These are phyloP conservation scores for Pseudocercospora cruenta DNA, from an alignment of 2,329 filamentous ascomycete species.

Conservation along the genomic window DNA sequence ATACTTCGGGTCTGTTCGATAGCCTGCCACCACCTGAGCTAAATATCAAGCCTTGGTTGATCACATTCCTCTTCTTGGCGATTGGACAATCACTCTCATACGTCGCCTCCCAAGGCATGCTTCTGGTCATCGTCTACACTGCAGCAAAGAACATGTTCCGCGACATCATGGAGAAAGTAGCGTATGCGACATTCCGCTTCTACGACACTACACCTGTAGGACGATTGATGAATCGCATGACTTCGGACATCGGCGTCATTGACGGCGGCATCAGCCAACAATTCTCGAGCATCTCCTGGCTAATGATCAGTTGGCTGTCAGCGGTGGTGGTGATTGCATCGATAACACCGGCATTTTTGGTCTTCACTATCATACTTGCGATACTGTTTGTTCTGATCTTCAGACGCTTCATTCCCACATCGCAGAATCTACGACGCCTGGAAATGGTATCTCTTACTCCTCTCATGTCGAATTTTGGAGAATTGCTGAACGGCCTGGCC, in stretches of 20 bases:
- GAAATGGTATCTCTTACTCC: slow-evolving; percentile 90
- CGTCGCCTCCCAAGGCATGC: slow-evolving; percentile 65
- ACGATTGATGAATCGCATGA: slow-evolving; percentile 87
- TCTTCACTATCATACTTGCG: slow-evolving; percentile 71
- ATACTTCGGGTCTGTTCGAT: slow-evolving; percentile 45
- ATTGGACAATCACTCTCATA: slow-evolving; percentile 62
- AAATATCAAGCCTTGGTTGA: slow-evolving; percentile 74
- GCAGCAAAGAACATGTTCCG: slow-evolving; percentile 77
- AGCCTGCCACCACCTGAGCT: slow-evolving; percentile 67
- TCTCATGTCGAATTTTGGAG: slow-evolving; percentile 89
- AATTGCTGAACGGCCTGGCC: slow-evolving; percentile 79
- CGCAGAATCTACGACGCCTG: slow-evolving; percentile 78
- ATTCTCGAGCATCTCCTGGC: slow-evolving; percentile 71
- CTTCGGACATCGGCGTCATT: slow-evolving; percentile 85
- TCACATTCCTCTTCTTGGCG: slow-evolving; percentile 70
- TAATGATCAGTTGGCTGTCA: slow-evolving; percentile 70
- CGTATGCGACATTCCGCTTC: slow-evolving; percentile 82
- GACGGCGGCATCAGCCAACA: slow-evolving; percentile 82
- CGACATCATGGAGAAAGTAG: slow-evolving; percentile 72
- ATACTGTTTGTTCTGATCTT: slow-evolving; percentile 74
- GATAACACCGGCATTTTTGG: slow-evolving; percentile 75
- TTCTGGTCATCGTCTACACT: slow-evolving; percentile 77
- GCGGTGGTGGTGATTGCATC: slow-evolving; percentile 77
- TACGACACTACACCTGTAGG: slow-evolving; percentile 90
- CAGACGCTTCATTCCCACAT: slow-evolving; percentile 75